Base-by-base conservation (phyloP, 495 filamentous ascomycete genomes). In the Penicillium mononematosum region DNA sequence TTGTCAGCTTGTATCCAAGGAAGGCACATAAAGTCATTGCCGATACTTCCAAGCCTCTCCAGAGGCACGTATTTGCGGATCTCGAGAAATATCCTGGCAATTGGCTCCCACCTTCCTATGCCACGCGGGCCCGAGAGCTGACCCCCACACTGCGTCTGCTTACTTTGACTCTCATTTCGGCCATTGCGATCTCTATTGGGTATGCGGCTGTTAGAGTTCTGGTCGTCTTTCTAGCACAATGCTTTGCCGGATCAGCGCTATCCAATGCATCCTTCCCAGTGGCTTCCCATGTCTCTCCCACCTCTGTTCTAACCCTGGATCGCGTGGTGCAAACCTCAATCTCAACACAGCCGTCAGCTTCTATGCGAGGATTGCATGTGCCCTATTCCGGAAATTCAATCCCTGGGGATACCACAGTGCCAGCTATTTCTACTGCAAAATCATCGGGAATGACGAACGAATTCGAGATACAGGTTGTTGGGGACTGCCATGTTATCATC, bases 381-480 rank as follows among this genome's bases (percentile, higher is more conserved):
- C 53, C 62, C 31, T 38, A 39, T 31, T 36, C 61, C 10, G 42
- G 42, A 39, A 45, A 50, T 22, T 61, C 63, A 16, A 54, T 58
- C 14, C 47, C 70, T 12, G 58, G 64, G 7, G 62, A 67, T 8
- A 41, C 65, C 20, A 61, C 64, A 10, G 60, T 45, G 9, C 58
- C 65, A 7, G 17, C 58, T 29, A 58, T 65, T 29, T 53, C 66
- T n/a, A 34, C 58, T 27, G 24, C 56, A 14, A 58, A 56, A 16
- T 29, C 52, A 22, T 48, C 57, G 25, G 56, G 32, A 12, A 56
- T 44, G 1, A 44, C 71, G 1, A 73, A 81, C 41, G 58, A 69
- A 5, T 87, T 85, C 66, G 81, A 84, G 58, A 71, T 87, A n/a
- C 81, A 85, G 56, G 75, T 82, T 25, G 74, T 87, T 59, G 85